These are phyloP conservation scores for Talaromyces wortmannii DNA, from an alignment of 495 filamentous ascomycete genomes.

Conservation along the genomic window DNA sequence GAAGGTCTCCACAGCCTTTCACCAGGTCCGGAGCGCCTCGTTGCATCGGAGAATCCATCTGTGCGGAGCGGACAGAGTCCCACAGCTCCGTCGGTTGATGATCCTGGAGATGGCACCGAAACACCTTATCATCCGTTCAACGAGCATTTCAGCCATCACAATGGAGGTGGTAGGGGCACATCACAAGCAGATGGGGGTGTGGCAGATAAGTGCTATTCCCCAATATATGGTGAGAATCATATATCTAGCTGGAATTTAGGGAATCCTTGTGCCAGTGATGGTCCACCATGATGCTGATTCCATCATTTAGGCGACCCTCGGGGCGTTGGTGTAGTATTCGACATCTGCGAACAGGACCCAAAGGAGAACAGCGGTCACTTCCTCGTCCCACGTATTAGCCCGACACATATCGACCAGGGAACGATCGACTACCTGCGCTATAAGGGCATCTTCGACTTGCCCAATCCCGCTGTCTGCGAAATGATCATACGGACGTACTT, in stretches of 20 bases:
- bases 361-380: constrained; percentile 1
- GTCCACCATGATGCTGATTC: no score
- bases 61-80: no score
- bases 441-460: background rate
- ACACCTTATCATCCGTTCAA: background rate
- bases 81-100: background rate
- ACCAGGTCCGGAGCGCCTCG: no score
- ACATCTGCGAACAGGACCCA: background rate
- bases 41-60: no score
- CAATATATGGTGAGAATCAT: background rate
- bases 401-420: background rate
- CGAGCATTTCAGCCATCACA: background rate
- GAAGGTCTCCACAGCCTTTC: no score
- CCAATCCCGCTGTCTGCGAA: background rate
- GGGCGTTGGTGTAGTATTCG: background rate
- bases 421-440: background rate
- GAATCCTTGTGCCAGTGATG: no score
- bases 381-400: background rate
- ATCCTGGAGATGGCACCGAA: background rate
- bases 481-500: background rate
- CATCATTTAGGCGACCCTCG: background rate
- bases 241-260: no score
- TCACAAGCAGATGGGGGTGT: no score
- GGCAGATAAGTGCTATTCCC: no score
- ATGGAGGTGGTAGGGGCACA: no score